Evolutionary conservation across 352 stramenopile species (phyloP).

Genomic region (Globisporangium paroecandrum): DNA sequence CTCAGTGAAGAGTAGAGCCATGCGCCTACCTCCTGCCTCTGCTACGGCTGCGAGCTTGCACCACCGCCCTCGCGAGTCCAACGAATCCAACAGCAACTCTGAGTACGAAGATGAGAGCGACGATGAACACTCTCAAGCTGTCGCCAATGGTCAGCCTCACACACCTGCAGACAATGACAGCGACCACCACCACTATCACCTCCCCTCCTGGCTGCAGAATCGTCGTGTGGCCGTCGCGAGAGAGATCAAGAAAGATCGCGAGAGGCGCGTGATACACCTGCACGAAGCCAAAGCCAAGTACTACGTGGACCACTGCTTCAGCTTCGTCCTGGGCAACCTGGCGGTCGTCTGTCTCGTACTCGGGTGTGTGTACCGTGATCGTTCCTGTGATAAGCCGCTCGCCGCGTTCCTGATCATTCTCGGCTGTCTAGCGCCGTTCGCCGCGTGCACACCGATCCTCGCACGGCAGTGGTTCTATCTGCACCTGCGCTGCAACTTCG

Average conservation of each 20-base stretch:
- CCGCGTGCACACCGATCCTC: constrained; percentile 28
- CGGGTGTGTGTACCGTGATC: constrained; percentile 22
- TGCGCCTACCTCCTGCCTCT: neutral
- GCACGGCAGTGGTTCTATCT: constrained; percentile 43
- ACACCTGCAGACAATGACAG: neutral
- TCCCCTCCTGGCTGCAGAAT: neutral
- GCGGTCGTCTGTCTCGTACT: constrained; percentile 30
- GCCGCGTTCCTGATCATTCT: constrained; percentile 27
- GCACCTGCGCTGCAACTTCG: constrained; percentile 26
- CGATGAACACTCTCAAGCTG: neutral
- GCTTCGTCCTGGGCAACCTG: constrained; percentile 35
- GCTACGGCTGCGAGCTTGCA: neutral
- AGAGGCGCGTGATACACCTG: constrained; percentile 12
- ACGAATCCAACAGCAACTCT: neutral
- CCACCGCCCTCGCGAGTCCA: neutral
- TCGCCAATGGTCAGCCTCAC: neutral
- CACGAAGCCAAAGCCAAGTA: constrained; percentile 22
- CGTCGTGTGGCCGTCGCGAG: constrained; percentile 9
- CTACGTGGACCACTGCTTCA: constrained; percentile 36
- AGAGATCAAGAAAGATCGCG: constrained; percentile 7
- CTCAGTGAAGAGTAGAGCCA: neutral
- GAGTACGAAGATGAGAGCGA: neutral
- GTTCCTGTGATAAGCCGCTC: constrained; percentile 31
- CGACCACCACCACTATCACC: neutral
- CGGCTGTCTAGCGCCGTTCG: constrained; percentile 30